These are phyloP conservation scores for Xylariaceae sp. DNA, from an alignment of 2,329 filamentous ascomycete genomes.

Conservation along the genomic window DNA sequence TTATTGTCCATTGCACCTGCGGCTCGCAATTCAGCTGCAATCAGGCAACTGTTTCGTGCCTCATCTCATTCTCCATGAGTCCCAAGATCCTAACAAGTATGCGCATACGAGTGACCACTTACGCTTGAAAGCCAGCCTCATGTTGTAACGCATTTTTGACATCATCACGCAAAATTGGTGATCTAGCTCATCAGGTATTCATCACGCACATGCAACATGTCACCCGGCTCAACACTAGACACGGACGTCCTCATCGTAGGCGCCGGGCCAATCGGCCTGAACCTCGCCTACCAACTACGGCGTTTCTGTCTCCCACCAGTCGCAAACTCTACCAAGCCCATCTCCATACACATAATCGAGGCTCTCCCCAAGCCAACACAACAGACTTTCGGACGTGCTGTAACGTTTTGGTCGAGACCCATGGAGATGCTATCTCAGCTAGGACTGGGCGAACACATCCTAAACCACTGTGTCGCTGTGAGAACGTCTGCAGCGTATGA, in stretches of 20 bases:
- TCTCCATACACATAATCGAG: conserved; percentile 47
- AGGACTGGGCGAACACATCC: conserved; percentile 45
- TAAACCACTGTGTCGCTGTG: conserved; percentile 52
- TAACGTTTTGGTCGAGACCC: conserved; percentile 51
- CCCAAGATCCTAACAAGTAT: no score
- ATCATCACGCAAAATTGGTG: no score
- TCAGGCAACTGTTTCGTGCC: no score
- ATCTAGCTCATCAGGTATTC: no score
- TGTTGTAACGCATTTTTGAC: no score
- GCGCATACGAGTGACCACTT: no score
- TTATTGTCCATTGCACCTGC: no score
- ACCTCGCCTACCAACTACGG: neutral
- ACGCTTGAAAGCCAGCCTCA: no score
- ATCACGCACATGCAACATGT: no score
- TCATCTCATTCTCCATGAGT: no score
- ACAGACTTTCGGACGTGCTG: conserved; percentile 48
- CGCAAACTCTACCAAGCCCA: neutral
- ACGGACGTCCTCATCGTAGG: neutral
- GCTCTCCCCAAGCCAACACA: conserved; percentile 45
- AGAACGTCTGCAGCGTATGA: conserved; percentile 49
- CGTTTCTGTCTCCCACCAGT: neutral
- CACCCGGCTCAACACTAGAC: neutral
- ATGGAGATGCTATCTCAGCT: conserved; percentile 53
- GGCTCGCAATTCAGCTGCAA: no score
- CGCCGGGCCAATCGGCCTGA: neutral